Conservation (phyloP, 164 flowering plant genomes). For the Vitis labrusca region DNA sequence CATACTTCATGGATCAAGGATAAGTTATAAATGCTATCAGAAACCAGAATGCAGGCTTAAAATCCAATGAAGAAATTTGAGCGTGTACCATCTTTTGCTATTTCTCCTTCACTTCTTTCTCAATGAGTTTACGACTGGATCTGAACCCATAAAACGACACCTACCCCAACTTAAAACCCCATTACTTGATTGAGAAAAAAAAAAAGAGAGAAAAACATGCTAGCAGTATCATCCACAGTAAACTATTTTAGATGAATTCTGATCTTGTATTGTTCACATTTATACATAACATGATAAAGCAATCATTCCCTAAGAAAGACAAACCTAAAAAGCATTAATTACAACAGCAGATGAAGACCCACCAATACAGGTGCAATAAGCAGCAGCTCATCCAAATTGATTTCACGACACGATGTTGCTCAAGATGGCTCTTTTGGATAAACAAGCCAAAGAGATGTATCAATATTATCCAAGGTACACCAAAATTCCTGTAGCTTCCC, state of each 20-base stretch:
- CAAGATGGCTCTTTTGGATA: conserved; percentile 42
- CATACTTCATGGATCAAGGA: too few species aligned
- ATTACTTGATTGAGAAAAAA: conserved; percentile 6
- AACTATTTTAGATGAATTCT: conserved; percentile 38
- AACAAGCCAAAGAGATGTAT: conserved; percentile 53
- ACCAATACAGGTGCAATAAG: not conserved
- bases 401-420: conserved; percentile 53
- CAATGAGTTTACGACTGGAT: conserved; percentile 38
- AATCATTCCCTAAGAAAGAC: conserved; percentile 49
- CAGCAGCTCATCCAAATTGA: conserved; percentile 46
- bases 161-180: conserved; percentile 26
- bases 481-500: conserved; percentile 74
- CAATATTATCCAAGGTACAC: conserved; percentile 68
- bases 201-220: too few species aligned
- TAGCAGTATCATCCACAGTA: not conserved
- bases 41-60: not conserved
- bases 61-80: conserved; percentile 1
- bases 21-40: not conserved
- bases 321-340: not conserved
- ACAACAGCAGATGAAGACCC: not conserved
- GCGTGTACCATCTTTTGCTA: conserved; percentile 53
- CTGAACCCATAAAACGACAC: conserved; percentile 75
- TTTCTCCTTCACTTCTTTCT: conserved; percentile 57
- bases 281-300: conserved; percentile 45
- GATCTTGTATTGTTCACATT: conserved; percentile 52